Evolutionary conservation across 2,329 filamentous ascomycete species (phyloP).

Genomic region (Venturia nashicola): DNA sequence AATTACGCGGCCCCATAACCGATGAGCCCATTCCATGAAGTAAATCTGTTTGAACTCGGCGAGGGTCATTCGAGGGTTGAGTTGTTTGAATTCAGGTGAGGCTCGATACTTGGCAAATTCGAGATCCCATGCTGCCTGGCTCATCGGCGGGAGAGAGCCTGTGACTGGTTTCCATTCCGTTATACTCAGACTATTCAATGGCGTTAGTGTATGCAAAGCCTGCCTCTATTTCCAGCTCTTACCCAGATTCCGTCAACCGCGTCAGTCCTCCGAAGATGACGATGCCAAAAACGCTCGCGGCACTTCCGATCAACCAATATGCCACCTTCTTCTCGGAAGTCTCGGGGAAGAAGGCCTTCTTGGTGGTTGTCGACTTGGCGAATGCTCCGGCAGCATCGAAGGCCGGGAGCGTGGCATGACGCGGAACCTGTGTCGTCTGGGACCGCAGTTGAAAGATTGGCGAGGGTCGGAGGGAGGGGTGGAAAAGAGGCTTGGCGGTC

Average conservation of each 20-base stretch:
- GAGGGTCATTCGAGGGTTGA: constrained; percentile 88
- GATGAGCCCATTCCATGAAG: constrained; percentile 98
- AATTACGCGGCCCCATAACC: constrained; percentile 86
- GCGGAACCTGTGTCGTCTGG: constrained; percentile 8
- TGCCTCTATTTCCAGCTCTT: not conserved
- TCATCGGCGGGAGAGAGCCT: constrained; percentile 74
- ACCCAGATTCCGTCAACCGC: constrained; percentile 91
- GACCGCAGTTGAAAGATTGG: constrained; percentile 11
- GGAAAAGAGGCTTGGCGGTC: constrained; percentile 7
- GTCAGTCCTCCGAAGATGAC: constrained; percentile 92
- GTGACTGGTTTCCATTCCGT: constrained; percentile 98
- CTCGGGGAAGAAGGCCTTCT: constrained; percentile 29
- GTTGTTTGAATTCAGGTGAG: constrained; percentile 81
- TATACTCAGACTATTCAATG: constrained; percentile 66
- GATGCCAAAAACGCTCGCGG: constrained; percentile 90
- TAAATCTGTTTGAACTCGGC: constrained; percentile 97
- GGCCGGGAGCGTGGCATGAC: not conserved
- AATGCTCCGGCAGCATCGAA: not conserved
- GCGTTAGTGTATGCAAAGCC: constrained; percentile 1
- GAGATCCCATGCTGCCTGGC: constrained; percentile 69
- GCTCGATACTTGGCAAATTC: constrained; percentile 89
- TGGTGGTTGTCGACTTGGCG: not conserved
- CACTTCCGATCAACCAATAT: constrained; percentile 87
- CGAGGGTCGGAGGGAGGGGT: constrained; percentile 13
- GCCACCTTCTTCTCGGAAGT: constrained; percentile 67